These are phyloP conservation scores for Colletotrichum sp. DNA, from an alignment of 2,329 filamentous ascomycete genomes.

Conservation along the genomic window DNA sequence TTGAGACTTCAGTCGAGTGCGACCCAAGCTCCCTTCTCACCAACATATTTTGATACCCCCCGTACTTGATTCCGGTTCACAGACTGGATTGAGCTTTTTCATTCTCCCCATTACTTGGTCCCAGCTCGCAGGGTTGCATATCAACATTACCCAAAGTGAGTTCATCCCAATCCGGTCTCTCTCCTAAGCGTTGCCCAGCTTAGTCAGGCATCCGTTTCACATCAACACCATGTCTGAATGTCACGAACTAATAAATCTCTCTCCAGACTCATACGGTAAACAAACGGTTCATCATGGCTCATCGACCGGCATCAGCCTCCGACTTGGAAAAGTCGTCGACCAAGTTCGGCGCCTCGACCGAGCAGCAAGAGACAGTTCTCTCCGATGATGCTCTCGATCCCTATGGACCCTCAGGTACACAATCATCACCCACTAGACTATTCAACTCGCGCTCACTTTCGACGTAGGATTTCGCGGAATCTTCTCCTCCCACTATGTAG, in stretches of 20 bases:
- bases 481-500: slow-evolving; percentile 35
- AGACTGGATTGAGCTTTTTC: background rate
- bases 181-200: background rate
- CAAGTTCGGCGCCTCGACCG: slow-evolving; percentile 20
- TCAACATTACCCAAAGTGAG: background rate
- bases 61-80: background rate
- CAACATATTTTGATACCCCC: background rate
- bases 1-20: background rate
- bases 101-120: background rate
- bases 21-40: background rate
- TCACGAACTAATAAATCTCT: background rate
- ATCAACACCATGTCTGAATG: background rate
- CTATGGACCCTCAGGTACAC: slow-evolving; percentile 28
- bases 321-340: slow-evolving; percentile 21
- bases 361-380: slow-evolving; percentile 25
- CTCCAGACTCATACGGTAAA: background rate
- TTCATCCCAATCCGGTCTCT: background rate
- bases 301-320: slow-evolving; percentile 19
- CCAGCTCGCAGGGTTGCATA: background rate
- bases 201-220: slow-evolving; percentile 1
- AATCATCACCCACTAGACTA: too few relatives aligned
- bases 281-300: background rate
- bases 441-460: background rate
- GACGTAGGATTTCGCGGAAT: slow-evolving; percentile 34
- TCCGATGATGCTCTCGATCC: slow-evolving; percentile 24